A percentile compares a stretch with the other conserved stretches of the same genome.
Evolutionary conservation across 108 stramenopile genomes (phyloP).

Genomic region (Mayamaea pseudoterrestris): DNA sequence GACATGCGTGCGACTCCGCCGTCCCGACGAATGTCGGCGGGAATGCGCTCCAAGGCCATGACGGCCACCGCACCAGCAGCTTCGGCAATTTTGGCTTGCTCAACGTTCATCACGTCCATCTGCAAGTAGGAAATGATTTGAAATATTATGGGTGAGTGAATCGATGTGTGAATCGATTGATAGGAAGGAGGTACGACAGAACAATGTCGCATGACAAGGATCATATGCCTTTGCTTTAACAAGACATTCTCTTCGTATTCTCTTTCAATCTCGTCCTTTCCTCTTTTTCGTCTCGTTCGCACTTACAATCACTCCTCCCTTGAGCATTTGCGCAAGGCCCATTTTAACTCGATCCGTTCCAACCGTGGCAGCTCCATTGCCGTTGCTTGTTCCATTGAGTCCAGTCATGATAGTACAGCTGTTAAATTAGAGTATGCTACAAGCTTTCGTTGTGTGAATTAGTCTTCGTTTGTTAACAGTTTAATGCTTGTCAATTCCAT

Average conservation of each 20-base stretch:
- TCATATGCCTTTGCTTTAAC: neutral
- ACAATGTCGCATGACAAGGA: neutral
- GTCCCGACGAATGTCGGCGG: constrained; percentile 96
- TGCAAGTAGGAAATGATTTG: constrained; percentile 14
- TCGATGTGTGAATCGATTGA: neutral
- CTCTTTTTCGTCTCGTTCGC: too few relatives aligned
- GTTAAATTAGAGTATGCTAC: too few relatives aligned
- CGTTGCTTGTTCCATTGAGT: constrained; percentile 29
- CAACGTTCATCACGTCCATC: constrained; percentile 96
- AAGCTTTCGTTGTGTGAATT: too few relatives aligned
- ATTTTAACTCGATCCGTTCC: constrained; percentile 88
- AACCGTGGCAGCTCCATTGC: constrained; percentile 27
- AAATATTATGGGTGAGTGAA: neutral
- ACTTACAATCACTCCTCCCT: constrained; percentile 96
- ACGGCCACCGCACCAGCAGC: constrained; percentile 98
- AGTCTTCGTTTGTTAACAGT: too few relatives aligned
- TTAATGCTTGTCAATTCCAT: too few relatives aligned
- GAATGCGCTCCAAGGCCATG: constrained; percentile 99
- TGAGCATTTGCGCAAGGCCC: constrained; percentile 95
- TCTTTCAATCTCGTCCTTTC: too few relatives aligned
- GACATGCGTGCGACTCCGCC: constrained; percentile 99
- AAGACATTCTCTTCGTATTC: neutral
- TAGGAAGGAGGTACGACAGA: neutral
- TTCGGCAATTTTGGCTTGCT: constrained; percentile 93
- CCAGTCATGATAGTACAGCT: constrained; percentile 9